Evolutionary conservation across 441 rosid species (phyloP).

Genomic region (Erysimum cheiri): DNA sequence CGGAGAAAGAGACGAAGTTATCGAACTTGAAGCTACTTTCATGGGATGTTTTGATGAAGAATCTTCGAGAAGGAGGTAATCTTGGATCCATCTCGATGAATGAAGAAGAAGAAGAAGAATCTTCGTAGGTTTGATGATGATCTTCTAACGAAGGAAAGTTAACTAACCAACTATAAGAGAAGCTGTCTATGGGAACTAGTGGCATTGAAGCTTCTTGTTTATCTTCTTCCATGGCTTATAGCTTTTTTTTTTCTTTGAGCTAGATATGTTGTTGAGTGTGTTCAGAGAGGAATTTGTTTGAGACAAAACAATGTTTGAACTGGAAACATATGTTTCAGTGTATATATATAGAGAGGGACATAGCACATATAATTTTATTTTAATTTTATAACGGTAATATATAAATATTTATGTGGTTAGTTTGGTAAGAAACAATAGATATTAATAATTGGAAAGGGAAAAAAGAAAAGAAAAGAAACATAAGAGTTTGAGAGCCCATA

Average conservation of each 20-base stretch:
- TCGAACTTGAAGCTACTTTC: slow-evolving; percentile 92
- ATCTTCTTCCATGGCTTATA: slow-evolving; percentile 39
- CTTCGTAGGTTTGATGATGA: slow-evolving; percentile 63
- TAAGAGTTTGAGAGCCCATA: slow-evolving; percentile 64
- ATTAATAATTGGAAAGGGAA: slow-evolving; percentile 61
- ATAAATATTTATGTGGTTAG: slow-evolving; percentile 56
- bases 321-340: slow-evolving; percentile 46
- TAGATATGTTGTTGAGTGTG: slow-evolving; percentile 32
- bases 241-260: background rate
- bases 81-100: slow-evolving; percentile 98
- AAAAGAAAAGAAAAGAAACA: slow-evolving; percentile 55
- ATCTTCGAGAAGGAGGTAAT: slow-evolving; percentile 89
- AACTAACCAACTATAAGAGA: slow-evolving; percentile 88
- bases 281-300: slow-evolving; percentile 32
- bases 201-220: slow-evolving; percentile 58
- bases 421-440: slow-evolving; percentile 68
- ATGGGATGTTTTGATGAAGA: slow-evolving; percentile 60
- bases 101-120: slow-evolving; percentile 77
- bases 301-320: slow-evolving; percentile 42
- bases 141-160: slow-evolving; percentile 65
- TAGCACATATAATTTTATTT: slow-evolving; percentile 25
- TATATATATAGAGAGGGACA: slow-evolving; percentile 49
- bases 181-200: slow-evolving; percentile 84
- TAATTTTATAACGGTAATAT: slow-evolving; percentile 29
- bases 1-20: slow-evolving; percentile 54